Base-by-base conservation (phyloP, 495 filamentous ascomycete species). In the Bryoglossum gracile region DNA sequence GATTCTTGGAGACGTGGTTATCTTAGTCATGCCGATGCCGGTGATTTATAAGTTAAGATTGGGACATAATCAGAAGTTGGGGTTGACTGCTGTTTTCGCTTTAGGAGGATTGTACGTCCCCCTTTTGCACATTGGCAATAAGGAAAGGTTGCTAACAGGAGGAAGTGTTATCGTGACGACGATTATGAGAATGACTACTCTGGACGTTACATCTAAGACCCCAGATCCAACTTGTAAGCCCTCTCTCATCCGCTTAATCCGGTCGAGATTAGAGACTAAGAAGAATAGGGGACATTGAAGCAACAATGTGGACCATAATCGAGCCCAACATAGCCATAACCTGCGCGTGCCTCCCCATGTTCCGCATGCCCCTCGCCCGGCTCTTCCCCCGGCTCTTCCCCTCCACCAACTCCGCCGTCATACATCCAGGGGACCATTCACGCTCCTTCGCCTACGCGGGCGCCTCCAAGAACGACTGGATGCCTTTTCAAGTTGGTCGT, bases 21-120 rank as follows among this genome's bases (percentile, higher is more conserved):
- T 82, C 11, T 68, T 81, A 3, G 42, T 70, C 3, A 43, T 81
- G 23, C 79, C 79, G 4, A 75, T 82, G 67, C 75, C 73, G 2
- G 61, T 75, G 0, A 67, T 82, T 32, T 70, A 65, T 30, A 56
- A 68, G 9, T 57, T 80, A 8, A 69, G 75, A 26, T 61, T 81
- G 5, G 74, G 70, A 1, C 62, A 57, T 13, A 60, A 60, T 34
- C 77, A 80, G 51, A 82, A 77, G 54, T 18, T 66, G 23, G 70
- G 66, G 0, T 55, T 83, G 10, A 64, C 78, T 42, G 55, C 68
- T 16, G 68, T 82, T 17, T 82, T 83, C 52, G 67, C 68, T 1
- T 62, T 82, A 0, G 80, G 80, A 2, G 3, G 10, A 3, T 34
- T 47, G 44, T 47, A 18, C 17, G 44, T 47, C 30, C 37, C 24